Evolutionary conservation across 345 rosid species (phyloP).

Genomic region (Citrus glauca): DNA sequence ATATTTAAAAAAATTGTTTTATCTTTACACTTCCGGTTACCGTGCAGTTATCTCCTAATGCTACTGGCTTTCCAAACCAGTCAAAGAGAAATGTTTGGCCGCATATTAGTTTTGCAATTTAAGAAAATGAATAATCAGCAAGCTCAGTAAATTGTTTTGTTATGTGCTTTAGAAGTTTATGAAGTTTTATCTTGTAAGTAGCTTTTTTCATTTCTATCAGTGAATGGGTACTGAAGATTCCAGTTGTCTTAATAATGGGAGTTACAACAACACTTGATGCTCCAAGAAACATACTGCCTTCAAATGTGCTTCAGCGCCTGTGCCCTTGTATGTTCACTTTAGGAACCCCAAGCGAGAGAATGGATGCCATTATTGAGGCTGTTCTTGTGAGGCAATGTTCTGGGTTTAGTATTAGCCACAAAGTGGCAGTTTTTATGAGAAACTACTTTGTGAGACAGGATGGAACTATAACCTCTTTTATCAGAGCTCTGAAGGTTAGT

Average conservation of each 20-base stretch:
- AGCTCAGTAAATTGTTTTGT: not conserved
- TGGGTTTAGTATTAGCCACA: conserved; percentile 71
- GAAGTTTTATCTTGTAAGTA: conserved; percentile 11
- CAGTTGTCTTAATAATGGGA: conserved; percentile 73
- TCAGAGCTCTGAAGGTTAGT: conserved; percentile 83
- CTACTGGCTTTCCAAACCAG: not conserved
- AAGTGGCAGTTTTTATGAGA: conserved; percentile 69
- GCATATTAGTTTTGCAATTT: not conserved
- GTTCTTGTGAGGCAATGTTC: conserved; percentile 69
- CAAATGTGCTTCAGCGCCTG: conserved; percentile 58
- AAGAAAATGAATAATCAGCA: not conserved
- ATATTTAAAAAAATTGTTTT: not conserved
- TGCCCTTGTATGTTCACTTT: conserved; percentile 64
- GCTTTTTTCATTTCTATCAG: conserved; percentile 34
- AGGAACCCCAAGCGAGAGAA: conserved; percentile 72
- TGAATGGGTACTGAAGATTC: conserved; percentile 86
- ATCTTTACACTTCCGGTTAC: not conserved
- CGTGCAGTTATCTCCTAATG: not conserved
- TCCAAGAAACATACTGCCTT: conserved; percentile 54
- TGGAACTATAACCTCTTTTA: conserved; percentile 84
- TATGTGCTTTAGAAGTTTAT: not conserved
- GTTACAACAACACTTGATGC: conserved; percentile 85
- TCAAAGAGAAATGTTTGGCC: not conserved
- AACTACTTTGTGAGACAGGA: conserved; percentile 74
- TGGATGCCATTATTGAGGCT: conserved; percentile 82